Base-by-base conservation (phyloP, 257 asterid genomes). In the Nicotiana obtusifolia region DNA sequence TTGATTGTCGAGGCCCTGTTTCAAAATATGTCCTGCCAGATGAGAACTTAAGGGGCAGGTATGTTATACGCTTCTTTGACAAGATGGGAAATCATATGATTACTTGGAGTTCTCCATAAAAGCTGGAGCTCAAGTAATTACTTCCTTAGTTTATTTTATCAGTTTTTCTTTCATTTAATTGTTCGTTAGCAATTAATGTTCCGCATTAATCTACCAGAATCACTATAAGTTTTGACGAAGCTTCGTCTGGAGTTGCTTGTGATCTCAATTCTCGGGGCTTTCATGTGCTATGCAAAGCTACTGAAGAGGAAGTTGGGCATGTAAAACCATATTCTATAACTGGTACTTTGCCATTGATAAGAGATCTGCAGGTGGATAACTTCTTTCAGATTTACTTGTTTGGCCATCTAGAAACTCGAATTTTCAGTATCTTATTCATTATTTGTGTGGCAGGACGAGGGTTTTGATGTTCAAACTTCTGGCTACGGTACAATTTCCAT, bases 251-350 rank as follows among this genome's bases (percentile, higher is more conserved):
- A 85, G 97, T 95, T 85, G 99, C 99, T 66, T 95, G 99, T 85
- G 85, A 89, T 88, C 98, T 95, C 64, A 95, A 94, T n/a, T 95
- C 99, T 77, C 93, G 85, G 69, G 99, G 99, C 49, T 95, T 85
- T 91, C 94, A 85, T 78, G 97, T 94, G 54, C 82, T 95, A 64
- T 95, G 99, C 89, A 94, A 94, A 87, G 98, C 99, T 68, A 95
- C 99, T 33, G 91, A 95, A 91, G 96, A 90, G 87, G 95, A 87
- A 77, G 97, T 95, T 66, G 99, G 99, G 28, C 92, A 91, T 85
- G 97, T 92, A 56, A 91, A 95, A 83, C 99, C 99, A 26, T 95
- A 93, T 87, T 95, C 99, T 49, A 95, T 95, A 77, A 95, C 99
- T 11, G 99, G 99, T 61, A 94, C 89, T 83, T 86, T 95, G 92